These are phyloP conservation scores for Suhomyces tanzawaensis DNA, from an alignment of 805 yeast genomes.

Conservation along the genomic window DNA sequence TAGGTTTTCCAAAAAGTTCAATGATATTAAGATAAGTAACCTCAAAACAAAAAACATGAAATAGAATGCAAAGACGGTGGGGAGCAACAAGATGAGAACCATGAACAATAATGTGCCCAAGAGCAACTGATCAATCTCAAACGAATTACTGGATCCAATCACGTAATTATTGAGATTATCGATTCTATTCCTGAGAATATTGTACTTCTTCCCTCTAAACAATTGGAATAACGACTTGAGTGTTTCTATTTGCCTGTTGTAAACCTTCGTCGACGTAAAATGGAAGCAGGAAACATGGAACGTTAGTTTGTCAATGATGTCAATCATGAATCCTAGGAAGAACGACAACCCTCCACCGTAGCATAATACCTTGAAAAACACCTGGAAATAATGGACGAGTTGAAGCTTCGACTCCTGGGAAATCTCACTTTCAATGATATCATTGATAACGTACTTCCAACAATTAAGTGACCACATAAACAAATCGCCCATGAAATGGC, in stretches of 20 bases:
- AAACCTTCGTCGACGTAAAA: slow-evolving; percentile 73
- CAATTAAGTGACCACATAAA: slow-evolving; percentile 80
- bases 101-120: slow-evolving; percentile 88
- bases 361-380: slow-evolving; percentile 21
- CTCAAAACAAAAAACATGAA: slow-evolving; percentile 64
- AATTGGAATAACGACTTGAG: slow-evolving; percentile 74
- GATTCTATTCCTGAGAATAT: slow-evolving; percentile 77
- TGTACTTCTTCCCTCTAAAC: slow-evolving; percentile 86
- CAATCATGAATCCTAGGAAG: slow-evolving; percentile 63
- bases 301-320: slow-evolving; percentile 58
- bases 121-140: slow-evolving; percentile 80
- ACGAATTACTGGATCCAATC: slow-evolving; percentile 30
- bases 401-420: slow-evolving; percentile 1
- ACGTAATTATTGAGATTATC: slow-evolving; percentile 62
- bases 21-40: slow-evolving; percentile 45
- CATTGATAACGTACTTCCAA: slow-evolving; percentile 41
- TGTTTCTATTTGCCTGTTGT: slow-evolving; percentile 67
- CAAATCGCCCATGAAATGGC: slow-evolving; percentile 81
- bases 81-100: slow-evolving; percentile 70
- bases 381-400: slow-evolving; percentile 2
- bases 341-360: slow-evolving; percentile 64
- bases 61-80: slow-evolving; percentile 87
- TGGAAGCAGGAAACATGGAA: slow-evolving; percentile 77
- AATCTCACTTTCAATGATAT: slow-evolving; percentile 5
- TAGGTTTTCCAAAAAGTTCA: slow-evolving; percentile 54